Percentiles rank a stretch among this genome's conserved stretches.
These are phyloP conservation scores for Meripilus lineatus DNA, from an alignment of 1,284 basidiomycete genomes.

Conservation along the genomic window DNA sequence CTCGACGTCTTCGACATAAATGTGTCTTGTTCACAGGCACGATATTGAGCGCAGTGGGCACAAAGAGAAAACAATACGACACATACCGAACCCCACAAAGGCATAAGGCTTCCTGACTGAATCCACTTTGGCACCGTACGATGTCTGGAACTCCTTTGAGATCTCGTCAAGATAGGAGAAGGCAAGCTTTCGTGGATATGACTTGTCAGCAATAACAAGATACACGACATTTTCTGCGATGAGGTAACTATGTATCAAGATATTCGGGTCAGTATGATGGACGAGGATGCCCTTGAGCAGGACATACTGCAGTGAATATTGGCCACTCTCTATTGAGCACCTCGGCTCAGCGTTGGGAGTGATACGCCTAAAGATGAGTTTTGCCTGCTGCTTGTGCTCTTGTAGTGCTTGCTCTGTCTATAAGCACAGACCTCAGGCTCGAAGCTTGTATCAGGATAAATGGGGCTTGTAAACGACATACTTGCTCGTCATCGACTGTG, in stretches of 20 bases:
- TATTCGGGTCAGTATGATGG: constrained; percentile 5
- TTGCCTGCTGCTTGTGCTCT: constrained; percentile 98
- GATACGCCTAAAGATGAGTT: constrained; percentile 93
- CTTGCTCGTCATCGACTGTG: constrained; percentile 93
- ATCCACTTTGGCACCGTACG: constrained; percentile 90
- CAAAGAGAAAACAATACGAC: neutral
- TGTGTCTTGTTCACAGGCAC: constrained; percentile 58
- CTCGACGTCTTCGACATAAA: constrained; percentile 98
- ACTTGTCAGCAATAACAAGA: constrained; percentile 93
- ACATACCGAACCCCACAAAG: constrained; percentile 91
- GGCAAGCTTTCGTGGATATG: constrained; percentile 95
- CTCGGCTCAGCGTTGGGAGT: constrained; percentile 91
- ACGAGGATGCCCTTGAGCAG: constrained; percentile 2
- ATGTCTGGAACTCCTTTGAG: constrained; percentile 89
- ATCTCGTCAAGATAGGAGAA: constrained; percentile 98
- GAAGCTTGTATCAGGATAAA: constrained; percentile 3
- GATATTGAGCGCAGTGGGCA: constrained; percentile 1
- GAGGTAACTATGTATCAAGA: constrained; percentile 68
- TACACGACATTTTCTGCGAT: constrained; percentile 93
- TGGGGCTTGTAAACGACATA: no score
- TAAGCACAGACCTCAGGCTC: no score
- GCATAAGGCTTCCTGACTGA: constrained; percentile 87
- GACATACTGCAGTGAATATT: constrained; percentile 88
- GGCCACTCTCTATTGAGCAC: constrained; percentile 95
- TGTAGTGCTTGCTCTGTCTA: constrained; percentile 91